These are phyloP conservation scores for Venturia nashicola DNA, from an alignment of 2,329 filamentous ascomycete species.

Conservation along the genomic window DNA sequence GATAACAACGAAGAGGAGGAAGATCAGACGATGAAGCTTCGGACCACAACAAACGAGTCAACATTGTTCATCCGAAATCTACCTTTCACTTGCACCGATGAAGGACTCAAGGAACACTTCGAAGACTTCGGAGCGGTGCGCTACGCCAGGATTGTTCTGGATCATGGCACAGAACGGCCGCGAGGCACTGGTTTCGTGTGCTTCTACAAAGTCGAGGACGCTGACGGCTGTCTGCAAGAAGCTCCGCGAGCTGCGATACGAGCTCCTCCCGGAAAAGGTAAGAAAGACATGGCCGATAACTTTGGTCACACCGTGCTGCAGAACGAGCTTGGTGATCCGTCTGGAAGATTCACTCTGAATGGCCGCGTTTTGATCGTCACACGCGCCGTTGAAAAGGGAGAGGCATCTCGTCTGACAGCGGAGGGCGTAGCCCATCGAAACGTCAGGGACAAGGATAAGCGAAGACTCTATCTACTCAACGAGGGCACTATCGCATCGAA, in stretches of 20 bases:
- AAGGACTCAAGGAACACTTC: slow-evolving; percentile 75
- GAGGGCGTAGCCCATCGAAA: slow-evolving; percentile 51
- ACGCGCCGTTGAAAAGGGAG: slow-evolving; percentile 70
- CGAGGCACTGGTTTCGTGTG: slow-evolving; percentile 92
- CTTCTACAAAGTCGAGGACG: slow-evolving; percentile 69
- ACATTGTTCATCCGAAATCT: slow-evolving; percentile 92
- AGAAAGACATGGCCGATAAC: slow-evolving; percentile 14
- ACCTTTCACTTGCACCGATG: slow-evolving; percentile 77
- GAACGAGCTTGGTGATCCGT: slow-evolving; percentile 68
- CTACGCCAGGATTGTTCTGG: slow-evolving; percentile 85
- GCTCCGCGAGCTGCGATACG: slow-evolving; percentile 46
- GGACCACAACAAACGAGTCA: slow-evolving; percentile 23
- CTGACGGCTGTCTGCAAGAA: slow-evolving; percentile 59
- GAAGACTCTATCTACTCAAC: slow-evolving; percentile 72
- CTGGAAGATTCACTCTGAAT: slow-evolving; percentile 79
- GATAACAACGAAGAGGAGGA: slow-evolving; percentile 32
- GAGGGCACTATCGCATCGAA: slow-evolving; percentile 75
- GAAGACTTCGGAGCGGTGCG: slow-evolving; percentile 74
- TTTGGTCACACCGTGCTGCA: slow-evolving; percentile 75
- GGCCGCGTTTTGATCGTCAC: slow-evolving; percentile 77
- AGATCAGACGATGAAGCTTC: slow-evolving; percentile 24
- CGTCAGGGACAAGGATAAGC: slow-evolving; percentile 72
- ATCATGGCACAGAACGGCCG: slow-evolving; percentile 71
- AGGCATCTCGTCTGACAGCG: slow-evolving; percentile 64
- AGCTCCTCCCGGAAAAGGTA: slow-evolving; percentile 18